phyloP scores from a whole-genome alignment of 192 early-diverging fungal genomes.

The Backusella tarrabulga region DNA sequence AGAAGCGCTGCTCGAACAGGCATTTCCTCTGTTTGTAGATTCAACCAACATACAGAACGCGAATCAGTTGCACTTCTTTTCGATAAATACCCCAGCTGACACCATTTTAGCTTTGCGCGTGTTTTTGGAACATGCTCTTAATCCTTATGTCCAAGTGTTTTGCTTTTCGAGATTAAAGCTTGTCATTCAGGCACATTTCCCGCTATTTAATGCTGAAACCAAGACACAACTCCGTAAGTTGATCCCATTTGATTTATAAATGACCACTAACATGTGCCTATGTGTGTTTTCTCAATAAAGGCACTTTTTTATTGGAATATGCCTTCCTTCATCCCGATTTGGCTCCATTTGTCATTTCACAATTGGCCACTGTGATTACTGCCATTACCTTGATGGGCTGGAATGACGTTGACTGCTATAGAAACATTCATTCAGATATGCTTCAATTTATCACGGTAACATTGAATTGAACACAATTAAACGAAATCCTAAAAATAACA shows the following conservation, averaged over 20 bases:
- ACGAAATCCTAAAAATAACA: not conserved
- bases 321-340: slow-evolving; percentile 51
- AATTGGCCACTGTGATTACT: slow-evolving; percentile 57
- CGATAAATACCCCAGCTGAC: slow-evolving; percentile 56
- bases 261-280: too few species aligned
- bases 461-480: not conserved
- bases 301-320: slow-evolving; percentile 61
- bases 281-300: slow-evolving; percentile 22
- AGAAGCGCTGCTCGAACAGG: slow-evolving; percentile 69
- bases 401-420: slow-evolving; percentile 68
- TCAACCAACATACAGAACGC: not conserved
- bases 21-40: slow-evolving; percentile 56
- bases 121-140: slow-evolving; percentile 57
- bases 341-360: slow-evolving; percentile 55
- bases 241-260: not conserved
- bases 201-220: slow-evolving; percentile 23
- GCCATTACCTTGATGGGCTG: slow-evolving; percentile 68
- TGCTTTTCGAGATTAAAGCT: slow-evolving; percentile 52
- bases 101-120: slow-evolving; percentile 51
- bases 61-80: slow-evolving; percentile 6
- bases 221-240: slow-evolving; percentile 27
- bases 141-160: slow-evolving; percentile 66
- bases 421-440: slow-evolving; percentile 48
- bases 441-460: slow-evolving; percentile 55
- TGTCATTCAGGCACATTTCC: slow-evolving; percentile 47